Evolutionary conservation across 192 early-diverging fungal species (phyloP), one percentile per base, ranked within the genome.

Genomic region (Mortierella antarctica): DNA sequence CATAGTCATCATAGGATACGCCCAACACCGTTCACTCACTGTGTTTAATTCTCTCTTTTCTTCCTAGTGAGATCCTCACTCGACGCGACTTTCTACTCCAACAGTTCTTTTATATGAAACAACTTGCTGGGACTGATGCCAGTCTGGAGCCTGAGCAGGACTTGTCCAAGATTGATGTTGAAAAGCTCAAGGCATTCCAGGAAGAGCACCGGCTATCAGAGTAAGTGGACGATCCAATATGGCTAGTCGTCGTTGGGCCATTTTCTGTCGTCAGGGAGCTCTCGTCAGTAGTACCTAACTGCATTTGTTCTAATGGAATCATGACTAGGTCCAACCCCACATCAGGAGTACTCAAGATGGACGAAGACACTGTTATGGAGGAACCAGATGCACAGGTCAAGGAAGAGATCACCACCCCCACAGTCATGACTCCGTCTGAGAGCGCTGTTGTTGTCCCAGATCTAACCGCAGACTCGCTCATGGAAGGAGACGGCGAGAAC

Each of bases 21-120:
- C 31, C 31, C 31, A 17, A 13, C 44, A 52, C 14, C 4, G 4
- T 13, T 55, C 10, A 23, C 21, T 63, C 47, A 64, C 57, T 39
- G 21, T 72, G 14, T 39, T 49, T 49, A 11, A n/a, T 23, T 50
- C 31, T 65, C 5, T 54, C 20, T 13, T 48, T 50, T 49, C 21
- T 21, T 49, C 45, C 15, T 57, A 80, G 77, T 57, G 77, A 80
- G 41, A 80, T 80, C 41, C 77, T 80, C 50, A 60, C 68, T 42
- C 70, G 70, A 42, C 69, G 77, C 20, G 60, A 68, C 42, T 72
- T 72, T 61, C 70, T 80, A 59, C 64, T 80, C n/a, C 71, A 80
- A 46, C 70, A 80, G 54, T 72, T 80, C 60, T 80, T 52, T 80
- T 80, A 72, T 55, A 80, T 80, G 77, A 80, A 71, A 23, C 77